Base-by-base conservation (phyloP, 768 basidiomycete species). In the Collybia sordida region DNA sequence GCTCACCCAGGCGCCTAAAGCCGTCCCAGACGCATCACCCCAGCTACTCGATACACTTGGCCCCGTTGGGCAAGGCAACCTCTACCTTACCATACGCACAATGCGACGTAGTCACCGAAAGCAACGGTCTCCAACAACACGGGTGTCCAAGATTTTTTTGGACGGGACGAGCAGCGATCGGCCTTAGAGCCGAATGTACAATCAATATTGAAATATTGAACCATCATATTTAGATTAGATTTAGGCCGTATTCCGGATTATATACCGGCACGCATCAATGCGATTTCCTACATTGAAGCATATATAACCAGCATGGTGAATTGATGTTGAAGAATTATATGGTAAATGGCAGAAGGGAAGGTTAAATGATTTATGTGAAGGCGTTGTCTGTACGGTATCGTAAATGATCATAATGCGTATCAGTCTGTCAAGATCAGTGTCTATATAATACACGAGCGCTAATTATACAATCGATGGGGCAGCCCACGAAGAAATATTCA, bases 61-160 rank as follows among this genome's bases (percentile, higher is more conserved):
- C 18, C 86, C 90, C 1, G 62, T 90, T 52, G 83, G 85, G 6
- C 80, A 86, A 31, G 93, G 93, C 8, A 87, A 88, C 47, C 68
- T 96, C 25, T 93, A 98, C 56, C 81, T 89, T 59, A 89, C 88
- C 1, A 87, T 98, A 35, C 83, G 88, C 15, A 92, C 85, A 53
- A 80, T 93, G 73, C 80, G 81, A 38, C 80, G 79, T 42, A 92
- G 84, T 28, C 81, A 75, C 62, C 73, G 80, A 40, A 72, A 82
- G 52, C 69, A 66, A 22, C 74, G 81, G 40, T 72, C 73, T 38
- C 18, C 28, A 17, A 58, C 63, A 6, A 72, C 84, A 41, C 86
- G 83, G 2, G 63, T 88, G 46, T 90, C 87, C 71, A 89, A 86
- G 76, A 90, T 93, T 23, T 90, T 92, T 59, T 58, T 88, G 44